Base-by-base conservation (phyloP, 257 asterid genomes). In the Fraxinus anomala region DNA sequence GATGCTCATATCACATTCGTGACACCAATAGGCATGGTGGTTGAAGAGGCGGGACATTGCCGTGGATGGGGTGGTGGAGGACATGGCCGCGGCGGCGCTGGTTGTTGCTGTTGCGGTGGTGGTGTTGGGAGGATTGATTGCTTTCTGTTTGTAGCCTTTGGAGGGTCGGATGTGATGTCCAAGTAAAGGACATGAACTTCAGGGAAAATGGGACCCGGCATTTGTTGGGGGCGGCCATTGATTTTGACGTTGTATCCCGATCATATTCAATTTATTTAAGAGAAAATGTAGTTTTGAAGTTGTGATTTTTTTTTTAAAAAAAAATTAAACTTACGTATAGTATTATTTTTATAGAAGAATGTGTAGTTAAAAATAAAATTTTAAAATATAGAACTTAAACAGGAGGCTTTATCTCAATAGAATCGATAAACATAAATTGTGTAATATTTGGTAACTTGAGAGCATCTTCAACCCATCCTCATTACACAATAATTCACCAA, bases 1-100 rank as follows among this genome's bases (percentile, higher is more conserved):
- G 91, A 94, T 87, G 83, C 92, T 87, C 96, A 88, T 92, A 91
- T 88, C 97, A 82, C 98, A 94, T 31, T 89, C 89, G 88, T 92
- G 95, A 84, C 98, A 92, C 97, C 97, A 94, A 85, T 86, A 90
- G 69, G 92, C 89, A 10, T 92, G 92, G 86, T 85, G 91, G 84
- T 78, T 88, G 83, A 81, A 83, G 85, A 88, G 87, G 75, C 81
- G 87, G 66, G 87, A 82, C 1, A 77, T 73, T 69, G 84, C 70
- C 73, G 85, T 70, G 73, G 86, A 79, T 0, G 88, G 84, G 65
- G 86, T 79, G 78, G 91, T 49, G 67, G 47, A 11, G 73, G 86
- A 7, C 68, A 83, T 42, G 40, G 78, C 12, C 73, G 83, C 40
- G 80, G 81, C 28, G 85, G 87, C 33, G 47, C 11, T 8, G 70